Evolutionary conservation across 345 rosid species (phyloP).

Genomic region (Alliaria petiolata): DNA sequence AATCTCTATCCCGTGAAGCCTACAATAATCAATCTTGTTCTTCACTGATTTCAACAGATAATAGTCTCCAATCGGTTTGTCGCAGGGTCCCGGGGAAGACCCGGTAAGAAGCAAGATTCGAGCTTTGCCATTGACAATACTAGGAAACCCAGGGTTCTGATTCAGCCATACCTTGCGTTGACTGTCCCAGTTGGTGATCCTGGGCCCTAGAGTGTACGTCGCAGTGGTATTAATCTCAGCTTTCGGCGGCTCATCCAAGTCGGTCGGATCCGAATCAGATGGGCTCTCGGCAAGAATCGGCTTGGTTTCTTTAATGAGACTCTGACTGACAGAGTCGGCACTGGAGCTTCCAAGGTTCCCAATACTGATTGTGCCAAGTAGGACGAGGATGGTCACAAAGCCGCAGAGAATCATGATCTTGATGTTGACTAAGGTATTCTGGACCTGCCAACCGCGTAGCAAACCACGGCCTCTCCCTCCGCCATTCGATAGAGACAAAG

Average conservation of each 20-base stretch:
- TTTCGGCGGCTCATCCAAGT: slow-evolving; percentile 19
- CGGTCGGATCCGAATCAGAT: slow-evolving; percentile 50
- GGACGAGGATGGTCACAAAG: slow-evolving; percentile 80
- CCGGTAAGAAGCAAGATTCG: slow-evolving; percentile 80
- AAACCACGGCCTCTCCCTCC: slow-evolving; percentile 23
- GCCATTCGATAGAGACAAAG: background rate
- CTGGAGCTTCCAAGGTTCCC: slow-evolving; percentile 71
- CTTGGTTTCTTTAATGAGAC: slow-evolving; percentile 61
- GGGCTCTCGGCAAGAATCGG: slow-evolving; percentile 70
- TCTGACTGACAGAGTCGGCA: slow-evolving; percentile 63
- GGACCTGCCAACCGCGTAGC: slow-evolving; percentile 69
- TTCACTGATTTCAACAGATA: slow-evolving; percentile 76
- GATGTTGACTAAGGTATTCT: slow-evolving; percentile 77
- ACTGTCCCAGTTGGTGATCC: slow-evolving; percentile 59
- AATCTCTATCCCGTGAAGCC: slow-evolving; percentile 94
- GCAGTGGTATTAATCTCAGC: slow-evolving; percentile 36
- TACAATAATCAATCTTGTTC: slow-evolving; percentile 95
- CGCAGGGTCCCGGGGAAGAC: slow-evolving; percentile 81
- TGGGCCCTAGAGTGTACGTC: slow-evolving; percentile 76
- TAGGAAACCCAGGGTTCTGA: slow-evolving; percentile 78
- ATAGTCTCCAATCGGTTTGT: slow-evolving; percentile 80
- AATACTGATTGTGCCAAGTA: slow-evolving; percentile 74
- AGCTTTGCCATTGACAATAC: slow-evolving; percentile 57
- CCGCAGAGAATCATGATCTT: slow-evolving; percentile 89
- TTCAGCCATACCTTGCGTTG: slow-evolving; percentile 74